Percentiles rank a stretch among this genome's conserved stretches.
Evolutionary conservation across 140 eudicot genomes (phyloP).

Genomic region (Stevia rebaudiana): DNA sequence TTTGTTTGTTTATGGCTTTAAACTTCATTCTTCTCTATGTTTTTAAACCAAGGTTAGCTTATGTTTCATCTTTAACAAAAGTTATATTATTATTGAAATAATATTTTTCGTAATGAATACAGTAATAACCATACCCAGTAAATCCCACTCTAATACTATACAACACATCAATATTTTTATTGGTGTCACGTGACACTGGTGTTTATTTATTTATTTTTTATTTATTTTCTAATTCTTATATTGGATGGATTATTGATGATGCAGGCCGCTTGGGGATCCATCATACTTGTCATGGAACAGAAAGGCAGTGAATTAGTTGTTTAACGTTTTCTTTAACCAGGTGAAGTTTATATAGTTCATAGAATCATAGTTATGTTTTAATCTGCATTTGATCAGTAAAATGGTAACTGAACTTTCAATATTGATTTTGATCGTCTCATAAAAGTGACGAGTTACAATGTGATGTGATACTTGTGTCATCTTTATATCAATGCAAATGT

Average conservation of each 20-base stretch:
- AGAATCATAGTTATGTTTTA: conserved; percentile 8
- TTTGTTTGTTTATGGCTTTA: conserved; percentile 51
- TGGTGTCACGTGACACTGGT: background rate
- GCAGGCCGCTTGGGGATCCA: conserved; percentile 76
- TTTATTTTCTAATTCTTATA: background rate
- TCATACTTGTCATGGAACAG: conserved; percentile 89
- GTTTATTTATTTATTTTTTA: too few relatives aligned
- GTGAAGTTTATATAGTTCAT: too few relatives aligned
- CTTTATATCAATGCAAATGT: too few relatives aligned
- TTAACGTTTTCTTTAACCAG: background rate
- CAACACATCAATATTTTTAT: background rate
- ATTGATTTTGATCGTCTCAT: background rate
- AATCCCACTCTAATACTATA: background rate
- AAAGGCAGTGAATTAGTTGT: conserved; percentile 23
- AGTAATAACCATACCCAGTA: too few relatives aligned
- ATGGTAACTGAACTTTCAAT: background rate
- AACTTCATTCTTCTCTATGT: conserved; percentile 45
- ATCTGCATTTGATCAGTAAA: background rate
- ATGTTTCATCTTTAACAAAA: background rate
- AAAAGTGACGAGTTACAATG: background rate
- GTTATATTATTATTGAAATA: background rate
- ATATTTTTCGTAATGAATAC: background rate
- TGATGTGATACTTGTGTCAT: background rate
- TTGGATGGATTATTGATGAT: background rate
- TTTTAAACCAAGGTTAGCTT: conserved; percentile 58